Percentiles rank a stretch among this genome's conserved stretches.
Evolutionary conservation across 2,329 filamentous ascomycete species (phyloP).

Genomic region (Clonostachys rosea): DNA sequence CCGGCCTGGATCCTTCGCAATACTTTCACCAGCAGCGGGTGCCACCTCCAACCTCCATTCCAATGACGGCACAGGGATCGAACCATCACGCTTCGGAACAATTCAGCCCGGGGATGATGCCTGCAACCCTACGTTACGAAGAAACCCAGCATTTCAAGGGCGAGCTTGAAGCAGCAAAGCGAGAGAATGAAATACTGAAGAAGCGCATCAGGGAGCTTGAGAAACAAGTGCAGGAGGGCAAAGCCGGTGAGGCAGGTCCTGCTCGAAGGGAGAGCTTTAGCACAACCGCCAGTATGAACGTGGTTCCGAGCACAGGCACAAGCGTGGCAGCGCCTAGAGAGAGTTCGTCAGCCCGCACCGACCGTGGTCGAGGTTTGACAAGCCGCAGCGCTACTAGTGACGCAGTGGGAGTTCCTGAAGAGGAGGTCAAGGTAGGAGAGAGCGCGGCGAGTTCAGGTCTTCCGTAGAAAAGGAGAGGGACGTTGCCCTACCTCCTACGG

Average conservation of each 20-base stretch:
- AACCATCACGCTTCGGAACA: constrained; percentile 28
- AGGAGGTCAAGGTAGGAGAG: constrained; percentile 57
- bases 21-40: constrained; percentile 45
- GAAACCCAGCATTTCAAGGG: constrained; percentile 55
- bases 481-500: no score
- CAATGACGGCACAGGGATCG: constrained; percentile 10
- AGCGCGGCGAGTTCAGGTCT: constrained; percentile 45
- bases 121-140: constrained; percentile 56
- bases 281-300: constrained; percentile 43
- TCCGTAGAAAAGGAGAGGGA: no score
- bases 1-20: constrained; percentile 35
- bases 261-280: constrained; percentile 47
- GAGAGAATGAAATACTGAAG: constrained; percentile 60
- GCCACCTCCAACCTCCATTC: constrained; percentile 22
- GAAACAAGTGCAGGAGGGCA: constrained; percentile 42
- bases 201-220: constrained; percentile 59
- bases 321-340: constrained; percentile 42
- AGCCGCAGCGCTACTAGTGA: constrained; percentile 38
- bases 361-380: constrained; percentile 36
- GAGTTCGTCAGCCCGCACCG: constrained; percentile 18
- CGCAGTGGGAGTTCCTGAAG: constrained; percentile 52
- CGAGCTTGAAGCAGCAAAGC: constrained; percentile 57
- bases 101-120: constrained; percentile 48
- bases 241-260: constrained; percentile 39
- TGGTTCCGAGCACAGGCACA: constrained; percentile 26